Evolutionary conservation across 2,329 filamentous ascomycete genomes (phyloP).

Genomic region (Ambrosiella xylebori): DNA sequence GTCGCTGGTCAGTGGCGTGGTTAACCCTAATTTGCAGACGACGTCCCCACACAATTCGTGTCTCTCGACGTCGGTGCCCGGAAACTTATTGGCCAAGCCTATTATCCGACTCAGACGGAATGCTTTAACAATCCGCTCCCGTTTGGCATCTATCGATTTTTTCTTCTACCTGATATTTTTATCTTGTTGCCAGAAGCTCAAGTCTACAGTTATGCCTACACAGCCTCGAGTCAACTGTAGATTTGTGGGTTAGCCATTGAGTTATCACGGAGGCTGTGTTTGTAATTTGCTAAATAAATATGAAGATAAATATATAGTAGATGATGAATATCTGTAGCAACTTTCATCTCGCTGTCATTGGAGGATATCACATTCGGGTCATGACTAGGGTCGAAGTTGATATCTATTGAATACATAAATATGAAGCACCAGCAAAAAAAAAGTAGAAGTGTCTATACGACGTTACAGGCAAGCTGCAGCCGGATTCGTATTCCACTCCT

Average conservation of each 20-base stretch:
- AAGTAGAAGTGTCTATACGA: neutral
- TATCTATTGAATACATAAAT: neutral
- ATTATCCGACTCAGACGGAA: too few relatives aligned
- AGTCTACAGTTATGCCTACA: neutral
- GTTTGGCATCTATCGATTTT: neutral
- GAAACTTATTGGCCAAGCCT: too few relatives aligned
- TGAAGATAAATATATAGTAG: too few relatives aligned
- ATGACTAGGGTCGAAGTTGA: neutral
- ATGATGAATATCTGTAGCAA: neutral
- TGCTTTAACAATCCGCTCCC: too few relatives aligned
- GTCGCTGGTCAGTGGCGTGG: too few relatives aligned
- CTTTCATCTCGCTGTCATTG: neutral
- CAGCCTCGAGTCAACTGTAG: neutral
- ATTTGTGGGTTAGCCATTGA: neutral
- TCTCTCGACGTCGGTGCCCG: too few relatives aligned
- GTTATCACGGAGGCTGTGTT: neutral
- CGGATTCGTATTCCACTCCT: neutral
- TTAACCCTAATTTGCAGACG: too few relatives aligned
- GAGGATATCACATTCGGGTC: neutral
- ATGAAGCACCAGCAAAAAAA: neutral
- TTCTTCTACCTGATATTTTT: neutral
- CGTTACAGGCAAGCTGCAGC: neutral
- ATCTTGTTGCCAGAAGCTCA: neutral
- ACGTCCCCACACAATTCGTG: too few relatives aligned
- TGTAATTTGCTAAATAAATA: neutral